Evolutionary conservation across 139 green algal genomes (phyloP).

Genomic region (Monoraphidium neglectum): DNA sequence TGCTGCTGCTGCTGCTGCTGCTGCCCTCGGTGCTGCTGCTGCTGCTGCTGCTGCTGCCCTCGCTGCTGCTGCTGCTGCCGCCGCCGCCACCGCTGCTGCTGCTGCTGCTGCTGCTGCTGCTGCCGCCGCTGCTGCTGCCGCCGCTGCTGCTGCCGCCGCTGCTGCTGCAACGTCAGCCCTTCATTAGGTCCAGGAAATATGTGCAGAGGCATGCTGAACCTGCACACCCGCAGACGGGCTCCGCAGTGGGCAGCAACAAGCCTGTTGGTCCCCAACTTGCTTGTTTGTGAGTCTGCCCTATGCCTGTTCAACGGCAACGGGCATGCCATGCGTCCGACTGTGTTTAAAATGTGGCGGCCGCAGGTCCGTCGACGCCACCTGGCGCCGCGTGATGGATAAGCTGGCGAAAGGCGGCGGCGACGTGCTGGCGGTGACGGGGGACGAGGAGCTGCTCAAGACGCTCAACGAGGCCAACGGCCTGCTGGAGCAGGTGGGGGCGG

Average conservation of each 20-base stretch:
- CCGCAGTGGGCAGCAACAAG: not conserved
- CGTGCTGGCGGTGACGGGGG: slow-evolving; percentile 57
- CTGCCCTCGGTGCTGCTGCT: not conserved
- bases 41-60: not conserved
- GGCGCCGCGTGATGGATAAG: slow-evolving; percentile 77
- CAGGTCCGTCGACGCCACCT: slow-evolving; percentile 82
- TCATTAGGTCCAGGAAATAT: not conserved
- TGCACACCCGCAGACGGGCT: not conserved
- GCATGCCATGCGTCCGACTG: no score
- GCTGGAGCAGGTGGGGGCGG: slow-evolving; percentile 64
- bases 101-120: no score
- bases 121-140: slow-evolving; percentile 6
- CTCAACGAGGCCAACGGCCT: slow-evolving; percentile 76
- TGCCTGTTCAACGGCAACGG: not conserved
- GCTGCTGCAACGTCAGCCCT: not conserved
- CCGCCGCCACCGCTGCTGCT: no score
- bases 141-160: not conserved
- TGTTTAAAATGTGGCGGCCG: no score
- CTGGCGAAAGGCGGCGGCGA: slow-evolving; percentile 46
- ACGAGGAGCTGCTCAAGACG: slow-evolving; percentile 80
- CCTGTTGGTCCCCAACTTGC: not conserved
- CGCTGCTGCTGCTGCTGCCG: slow-evolving; percentile 1
- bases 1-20: slow-evolving; percentile 9
- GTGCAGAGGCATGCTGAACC: not conserved
- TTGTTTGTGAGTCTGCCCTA: not conserved